Evolutionary conservation across 73 alveolate species (phyloP).

Genomic region (Stentor coeruleus): DNA sequence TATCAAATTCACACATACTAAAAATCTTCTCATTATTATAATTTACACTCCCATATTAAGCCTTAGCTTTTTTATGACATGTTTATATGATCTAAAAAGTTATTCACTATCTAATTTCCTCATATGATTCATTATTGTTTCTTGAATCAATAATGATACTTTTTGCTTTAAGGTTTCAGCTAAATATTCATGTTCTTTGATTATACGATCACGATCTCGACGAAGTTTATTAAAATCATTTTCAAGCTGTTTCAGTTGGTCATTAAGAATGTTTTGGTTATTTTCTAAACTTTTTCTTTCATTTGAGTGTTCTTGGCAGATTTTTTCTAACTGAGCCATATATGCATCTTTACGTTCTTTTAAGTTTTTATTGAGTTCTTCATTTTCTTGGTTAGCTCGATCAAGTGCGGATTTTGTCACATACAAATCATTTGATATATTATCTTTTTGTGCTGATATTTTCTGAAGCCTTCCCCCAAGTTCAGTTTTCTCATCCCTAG

Average conservation of each 20-base stretch:
- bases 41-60: too few relatives aligned
- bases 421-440: neutral
- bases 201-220: neutral
- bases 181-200: neutral
- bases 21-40: too few relatives aligned
- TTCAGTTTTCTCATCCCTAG: constrained; percentile 16
- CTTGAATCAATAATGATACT: neutral
- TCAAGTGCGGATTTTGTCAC: constrained; percentile 8
- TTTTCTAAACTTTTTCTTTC: neutral
- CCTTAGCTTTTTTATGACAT: too few relatives aligned
- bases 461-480: neutral
- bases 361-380: neutral
- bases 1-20: too few relatives aligned
- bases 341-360: constrained; percentile 22
- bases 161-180: constrained; percentile 7
- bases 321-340: constrained; percentile 16
- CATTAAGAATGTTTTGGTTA: neutral
- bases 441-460: neutral
- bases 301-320: neutral
- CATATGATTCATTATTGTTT: constrained; percentile 15
- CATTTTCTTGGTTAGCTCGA: neutral
- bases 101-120: constrained; percentile 12
- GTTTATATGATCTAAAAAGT: too few relatives aligned
- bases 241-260: neutral
- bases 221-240: neutral